These are phyloP conservation scores for Russula foetens DNA, from an alignment of 768 basidiomycete genomes.

Conservation along the genomic window DNA sequence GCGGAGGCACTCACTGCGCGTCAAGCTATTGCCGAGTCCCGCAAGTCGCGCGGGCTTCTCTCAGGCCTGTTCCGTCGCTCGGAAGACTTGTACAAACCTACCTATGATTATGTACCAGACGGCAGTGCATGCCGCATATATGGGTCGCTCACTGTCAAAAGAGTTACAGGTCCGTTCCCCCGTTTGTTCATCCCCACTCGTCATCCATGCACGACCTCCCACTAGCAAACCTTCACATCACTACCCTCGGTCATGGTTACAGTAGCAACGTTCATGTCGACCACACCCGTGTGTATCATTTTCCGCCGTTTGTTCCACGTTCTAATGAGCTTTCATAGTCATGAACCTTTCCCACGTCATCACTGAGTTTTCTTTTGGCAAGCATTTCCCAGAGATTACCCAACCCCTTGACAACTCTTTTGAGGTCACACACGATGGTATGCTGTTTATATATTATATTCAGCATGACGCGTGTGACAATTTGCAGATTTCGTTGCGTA, in stretches of 20 bases:
- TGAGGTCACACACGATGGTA: constrained; percentile 62
- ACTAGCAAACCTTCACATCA: constrained; percentile 85
- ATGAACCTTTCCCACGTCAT: constrained; percentile 98
- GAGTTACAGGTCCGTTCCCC: constrained; percentile 63
- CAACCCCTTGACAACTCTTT: constrained; percentile 93
- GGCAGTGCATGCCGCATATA: constrained; percentile 80
- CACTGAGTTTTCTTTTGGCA: constrained; percentile 94
- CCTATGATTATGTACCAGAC: constrained; percentile 59
- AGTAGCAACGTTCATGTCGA: constrained; percentile 80
- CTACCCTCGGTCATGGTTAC: constrained; percentile 93
- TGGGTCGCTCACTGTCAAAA: constrained; percentile 77
- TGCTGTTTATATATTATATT: constrained; percentile 25
- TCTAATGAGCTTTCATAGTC: constrained; percentile 36
- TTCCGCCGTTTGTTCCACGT: not conserved
- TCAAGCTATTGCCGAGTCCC: constrained; percentile 65
- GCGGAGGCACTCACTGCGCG: constrained; percentile 56
- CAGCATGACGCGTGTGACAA: constrained; percentile 1
- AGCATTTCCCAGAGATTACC: constrained; percentile 89
- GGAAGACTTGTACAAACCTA: constrained; percentile 51
- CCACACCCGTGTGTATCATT: constrained; percentile 56
- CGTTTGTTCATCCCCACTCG: not conserved
- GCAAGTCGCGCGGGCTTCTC: constrained; percentile 68
- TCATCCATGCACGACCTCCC: not conserved
- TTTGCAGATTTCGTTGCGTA: constrained; percentile 74
- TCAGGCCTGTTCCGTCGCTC: constrained; percentile 42